A percentile compares a stretch with the other conserved stretches of the same genome.
Conservation (phyloP, 495 filamentous ascomycete genomes). For the Melanomma pulvis-pyrius region DNA sequence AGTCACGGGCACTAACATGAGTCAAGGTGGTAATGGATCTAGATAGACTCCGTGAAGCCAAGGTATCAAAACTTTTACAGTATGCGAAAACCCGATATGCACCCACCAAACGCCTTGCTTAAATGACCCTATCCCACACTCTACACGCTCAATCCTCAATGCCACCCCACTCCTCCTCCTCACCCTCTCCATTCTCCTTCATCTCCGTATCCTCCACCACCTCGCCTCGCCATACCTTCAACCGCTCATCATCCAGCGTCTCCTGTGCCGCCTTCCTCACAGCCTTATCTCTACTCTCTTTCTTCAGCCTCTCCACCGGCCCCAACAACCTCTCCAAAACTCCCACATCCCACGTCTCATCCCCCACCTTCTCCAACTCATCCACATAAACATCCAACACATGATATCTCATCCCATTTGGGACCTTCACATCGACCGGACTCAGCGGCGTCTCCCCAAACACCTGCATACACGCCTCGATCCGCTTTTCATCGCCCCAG, state of each 20-base stretch:
- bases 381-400: slow-evolving; percentile 88
- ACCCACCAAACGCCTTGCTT: slow-evolving; percentile 30
- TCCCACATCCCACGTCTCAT: slow-evolving; percentile 53
- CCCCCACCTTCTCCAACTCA: slow-evolving; percentile 65
- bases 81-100: not conserved
- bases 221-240: slow-evolving; percentile 58
- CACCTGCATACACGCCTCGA: slow-evolving; percentile 46
- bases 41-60: not conserved
- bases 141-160: slow-evolving; percentile 61
- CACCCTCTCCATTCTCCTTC: slow-evolving; percentile 55
- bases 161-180: slow-evolving; percentile 70
- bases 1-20: not conserved
- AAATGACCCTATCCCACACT: slow-evolving; percentile 6
- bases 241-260: slow-evolving; percentile 71
- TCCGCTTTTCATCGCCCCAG: slow-evolving; percentile 43
- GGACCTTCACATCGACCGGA: slow-evolving; percentile 55
- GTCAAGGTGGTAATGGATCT: not conserved
- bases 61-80: slow-evolving; percentile 32
- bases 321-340: slow-evolving; percentile 59
- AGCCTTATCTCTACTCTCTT: slow-evolving; percentile 66
- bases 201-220: slow-evolving; percentile 46
- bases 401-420: slow-evolving; percentile 85
- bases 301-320: slow-evolving; percentile 60
- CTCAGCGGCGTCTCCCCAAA: slow-evolving; percentile 50
- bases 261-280: slow-evolving; percentile 73